Evolutionary conservation across 75 land plant species (phyloP), one percentile per base, ranked within the genome.

Genomic region (Cunninghamia lanceolata): DNA sequence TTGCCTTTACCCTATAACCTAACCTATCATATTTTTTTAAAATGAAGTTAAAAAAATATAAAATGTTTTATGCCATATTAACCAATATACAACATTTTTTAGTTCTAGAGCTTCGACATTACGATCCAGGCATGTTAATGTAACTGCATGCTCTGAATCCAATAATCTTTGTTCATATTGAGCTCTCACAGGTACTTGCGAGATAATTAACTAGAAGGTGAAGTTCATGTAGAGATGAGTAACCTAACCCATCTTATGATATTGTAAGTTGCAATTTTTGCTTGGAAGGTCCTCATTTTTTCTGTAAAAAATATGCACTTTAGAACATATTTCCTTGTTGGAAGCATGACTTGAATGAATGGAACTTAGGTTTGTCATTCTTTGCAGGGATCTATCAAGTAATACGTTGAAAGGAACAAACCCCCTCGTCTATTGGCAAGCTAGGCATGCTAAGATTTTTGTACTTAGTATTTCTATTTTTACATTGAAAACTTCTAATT

Each of bases 361-460:
- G 25, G 1, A 21, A 25, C 17, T 82, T 66, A 68, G 32, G 34
- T 4, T 82, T 47, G 17, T 34, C 39, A 56, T 28, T 30, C 53
- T 45, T 54, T 91, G 76, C 91, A 96, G 99, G 93, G 97, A 96
- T 84, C 88, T 96, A 4, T 70, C 96, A 46, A 94, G 95, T 78
- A 96, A 96, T 88, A 63, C 86, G 6, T 86, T 96, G 43, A 90
- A 86, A 53, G 99, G 99, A 45, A 83, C 91, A 32, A 93, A 95
- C 87, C 96, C 99, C 38, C 85, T 90, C 14, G n/a, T 93, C 94
- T 53, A 76, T 96, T 70, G 93, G n/a, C n/a, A 86, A 87, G 16
- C 90, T 96, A 25, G 85, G 53, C 38, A 83, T 53, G 13, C 82
- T 96, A 47, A 88, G 84, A 16, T 88, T 85, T 74, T 86, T 95